These are phyloP conservation scores for Saccharum hybrid DNA, from an alignment of 202 grass and related monocot genomes.

Conservation along the genomic window DNA sequence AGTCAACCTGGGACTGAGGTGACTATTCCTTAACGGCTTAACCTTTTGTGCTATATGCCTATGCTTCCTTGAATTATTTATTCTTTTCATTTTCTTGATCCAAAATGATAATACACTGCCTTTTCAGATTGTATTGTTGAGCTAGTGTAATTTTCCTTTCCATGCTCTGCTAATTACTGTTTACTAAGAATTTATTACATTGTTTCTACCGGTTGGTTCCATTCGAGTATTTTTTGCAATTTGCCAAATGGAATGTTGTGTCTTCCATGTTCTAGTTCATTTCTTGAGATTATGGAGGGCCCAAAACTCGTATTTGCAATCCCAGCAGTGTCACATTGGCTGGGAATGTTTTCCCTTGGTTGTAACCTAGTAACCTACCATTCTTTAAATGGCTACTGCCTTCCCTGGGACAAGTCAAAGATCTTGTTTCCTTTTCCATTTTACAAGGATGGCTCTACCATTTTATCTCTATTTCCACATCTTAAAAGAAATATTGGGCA, in stretches of 20 bases:
- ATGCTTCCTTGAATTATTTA: slow-evolving; percentile 26
- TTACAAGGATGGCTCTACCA: neutral
- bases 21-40: neutral
- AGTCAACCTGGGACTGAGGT: slow-evolving; percentile 69
- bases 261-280: neutral
- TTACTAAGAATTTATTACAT: slow-evolving; percentile 18
- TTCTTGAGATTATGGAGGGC: neutral
- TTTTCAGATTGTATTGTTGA: slow-evolving; percentile 31
- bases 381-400: neutral
- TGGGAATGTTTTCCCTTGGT: neutral
- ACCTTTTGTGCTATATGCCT: slow-evolving; percentile 13
- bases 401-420: neutral
- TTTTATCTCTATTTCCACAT: neutral
- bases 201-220: neutral
- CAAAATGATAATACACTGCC: slow-evolving; percentile 9
- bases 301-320: slow-evolving; percentile 21
- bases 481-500: neutral
- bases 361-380: slow-evolving; percentile 9
- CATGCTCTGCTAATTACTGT: neutral
- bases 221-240: slow-evolving; percentile 1
- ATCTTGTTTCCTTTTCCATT: neutral
- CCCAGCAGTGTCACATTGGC: neutral
- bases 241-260: slow-evolving; percentile 26
- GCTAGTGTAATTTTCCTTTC: slow-evolving; percentile 6
- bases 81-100: slow-evolving; percentile 25